These are phyloP conservation scores for Stevia rebaudiana DNA, from an alignment of 140 eudicot genomes.

Conservation along the genomic window DNA sequence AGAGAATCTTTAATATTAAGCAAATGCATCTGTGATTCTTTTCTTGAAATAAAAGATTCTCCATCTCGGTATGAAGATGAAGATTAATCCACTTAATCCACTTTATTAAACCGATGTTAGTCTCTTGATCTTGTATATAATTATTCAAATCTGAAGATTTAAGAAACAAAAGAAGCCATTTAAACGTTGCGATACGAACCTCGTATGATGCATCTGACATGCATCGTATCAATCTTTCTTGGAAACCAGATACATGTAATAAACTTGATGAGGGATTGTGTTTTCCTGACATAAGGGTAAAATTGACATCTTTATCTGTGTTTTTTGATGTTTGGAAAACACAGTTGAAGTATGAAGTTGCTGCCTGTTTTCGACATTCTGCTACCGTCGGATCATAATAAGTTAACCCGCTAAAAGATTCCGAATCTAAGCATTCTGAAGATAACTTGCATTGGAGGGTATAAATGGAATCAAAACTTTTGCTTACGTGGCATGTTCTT, in stretches of 20 bases:
- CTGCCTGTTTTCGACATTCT: slow-evolving; percentile 89
- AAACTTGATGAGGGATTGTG: slow-evolving; percentile 27
- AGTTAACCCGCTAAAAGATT: slow-evolving; percentile 34
- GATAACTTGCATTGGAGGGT: slow-evolving; percentile 62
- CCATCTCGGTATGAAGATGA: slow-evolving; percentile 51
- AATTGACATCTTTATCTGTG: slow-evolving; percentile 39
- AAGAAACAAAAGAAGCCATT: slow-evolving; percentile 81
- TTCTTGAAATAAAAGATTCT: slow-evolving; percentile 52
- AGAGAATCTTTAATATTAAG: slow-evolving; percentile 69
- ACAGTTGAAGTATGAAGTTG: slow-evolving; percentile 68
- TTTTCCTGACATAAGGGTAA: slow-evolving; percentile 11
- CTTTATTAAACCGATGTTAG: slow-evolving; percentile 25
- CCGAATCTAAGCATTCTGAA: slow-evolving; percentile 54
- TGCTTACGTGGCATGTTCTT: slow-evolving; percentile 47
- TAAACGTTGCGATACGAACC: slow-evolving; percentile 75
- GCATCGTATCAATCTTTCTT: slow-evolving; percentile 40
- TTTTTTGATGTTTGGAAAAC: slow-evolving; percentile 50
- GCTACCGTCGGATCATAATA: slow-evolving; percentile 70
- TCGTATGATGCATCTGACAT: slow-evolving; percentile 86
- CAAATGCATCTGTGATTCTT: slow-evolving; percentile 65
- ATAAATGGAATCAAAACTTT: slow-evolving; percentile 38
- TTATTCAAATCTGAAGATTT: slow-evolving; percentile 31
- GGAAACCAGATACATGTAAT: slow-evolving; percentile 28
- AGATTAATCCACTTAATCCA: slow-evolving; percentile 53
- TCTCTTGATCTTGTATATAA: slow-evolving; percentile 18